Evolutionary conservation across 208 protist species (phyloP), one percentile per base, ranked within the genome.

Genomic region (Trypanosoma platydactyli): DNA sequence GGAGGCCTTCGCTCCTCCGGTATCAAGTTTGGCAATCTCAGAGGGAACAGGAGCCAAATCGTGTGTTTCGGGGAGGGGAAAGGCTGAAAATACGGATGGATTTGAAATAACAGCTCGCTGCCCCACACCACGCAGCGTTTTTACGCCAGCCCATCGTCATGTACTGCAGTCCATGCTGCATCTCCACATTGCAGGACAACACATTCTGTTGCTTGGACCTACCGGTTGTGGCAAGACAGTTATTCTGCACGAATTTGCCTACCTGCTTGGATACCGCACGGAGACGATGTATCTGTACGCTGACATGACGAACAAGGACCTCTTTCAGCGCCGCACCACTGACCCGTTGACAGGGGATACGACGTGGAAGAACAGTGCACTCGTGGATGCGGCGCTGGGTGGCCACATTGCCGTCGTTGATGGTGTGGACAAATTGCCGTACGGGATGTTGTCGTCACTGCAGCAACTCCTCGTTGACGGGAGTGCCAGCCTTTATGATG

Each of bases 231-330:
- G 96, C 44, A 98, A 98, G 76, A 93, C 86, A 24, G 77, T 77
- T 1, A 57, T 98, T 59, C 75, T 87, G 5, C 79, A 79, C 24
- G 77, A 79, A 46, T 96, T 97, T 56, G 87, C 89, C 0, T 61
- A 65, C 15, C 58, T 90, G 20, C 73, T 96, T 9, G 83, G 87
- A 0, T 97, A 94, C 63, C 58, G 73, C 27, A 64, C 40, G 30
- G 83, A 79, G 63, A 86, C 83, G 15, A 85, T 97, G 75, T 88
- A 97, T 72, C 74, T 94, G 16, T 98, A 97, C 80, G 79, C 83
- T 18, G 97, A 98, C 68, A 98, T 98, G 96, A 96, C 92, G 24
- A 78, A 89, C 53, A 88, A 93, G 33, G 97, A 99, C 58, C 78
- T 99, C 35, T 89, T 99, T 24, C 93, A 98, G 80, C 80, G 93